A percentile compares a stretch with the other conserved stretches of the same genome.
Conservation (phyloP, 2,329 filamentous ascomycete genomes). For the Septoria linicola region DNA sequence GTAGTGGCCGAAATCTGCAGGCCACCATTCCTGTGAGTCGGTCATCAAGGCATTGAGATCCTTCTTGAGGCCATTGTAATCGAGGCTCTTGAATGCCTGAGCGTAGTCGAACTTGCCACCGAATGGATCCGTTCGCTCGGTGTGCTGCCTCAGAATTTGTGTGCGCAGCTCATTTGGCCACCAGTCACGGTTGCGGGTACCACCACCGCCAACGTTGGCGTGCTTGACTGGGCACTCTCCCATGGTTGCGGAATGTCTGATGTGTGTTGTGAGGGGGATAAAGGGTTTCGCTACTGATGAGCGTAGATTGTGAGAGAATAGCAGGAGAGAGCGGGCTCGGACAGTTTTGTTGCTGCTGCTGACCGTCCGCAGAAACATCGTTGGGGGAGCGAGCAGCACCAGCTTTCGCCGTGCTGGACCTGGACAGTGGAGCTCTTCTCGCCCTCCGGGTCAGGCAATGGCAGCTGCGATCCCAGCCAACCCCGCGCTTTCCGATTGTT, state of each 20-base stretch:
- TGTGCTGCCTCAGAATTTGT: conserved; percentile 72
- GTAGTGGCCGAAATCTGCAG: conserved; percentile 78
- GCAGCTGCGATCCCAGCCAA: no score
- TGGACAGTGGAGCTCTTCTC: not conserved
- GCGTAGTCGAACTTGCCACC: conserved; percentile 67
- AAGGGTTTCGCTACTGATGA: not conserved
- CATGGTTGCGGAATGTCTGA: conserved; percentile 22
- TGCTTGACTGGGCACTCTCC: conserved; percentile 35
- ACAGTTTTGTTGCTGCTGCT: not conserved
- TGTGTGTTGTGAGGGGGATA: not conserved
- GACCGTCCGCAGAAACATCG: not conserved
- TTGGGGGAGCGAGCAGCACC: not conserved
- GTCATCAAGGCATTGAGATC: conserved; percentile 71
- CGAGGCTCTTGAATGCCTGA: conserved; percentile 68
- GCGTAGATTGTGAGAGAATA: not conserved
- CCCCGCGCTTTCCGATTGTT: no score
- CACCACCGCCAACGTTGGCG: conserved; percentile 45
- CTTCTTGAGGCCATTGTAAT: conserved; percentile 71
- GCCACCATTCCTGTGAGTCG: conserved; percentile 78
- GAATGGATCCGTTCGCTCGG: conserved; percentile 61
- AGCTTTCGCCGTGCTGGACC: not conserved
- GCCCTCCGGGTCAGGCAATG: no score
- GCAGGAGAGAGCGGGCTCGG: not conserved
- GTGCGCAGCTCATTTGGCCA: conserved; percentile 69
- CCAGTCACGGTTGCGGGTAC: conserved; percentile 69